Percentiles rank a stretch among this genome's conserved stretches.
These are phyloP conservation scores for Colletotrichum musicola DNA, from an alignment of 2,329 filamentous ascomycete genomes.

Conservation along the genomic window DNA sequence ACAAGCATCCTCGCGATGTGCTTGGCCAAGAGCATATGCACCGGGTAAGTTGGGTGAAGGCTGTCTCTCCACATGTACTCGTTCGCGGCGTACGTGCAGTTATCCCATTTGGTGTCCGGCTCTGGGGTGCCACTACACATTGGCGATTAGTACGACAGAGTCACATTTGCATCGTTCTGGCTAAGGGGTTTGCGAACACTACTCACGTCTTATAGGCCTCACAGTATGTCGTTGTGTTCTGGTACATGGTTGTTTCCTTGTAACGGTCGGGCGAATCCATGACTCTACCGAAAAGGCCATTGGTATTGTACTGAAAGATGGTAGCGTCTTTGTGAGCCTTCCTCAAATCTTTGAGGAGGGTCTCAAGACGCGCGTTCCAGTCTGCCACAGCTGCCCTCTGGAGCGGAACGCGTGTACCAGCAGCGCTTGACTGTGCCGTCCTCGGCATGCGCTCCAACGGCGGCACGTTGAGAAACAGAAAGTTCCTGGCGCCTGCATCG, in stretches of 20 bases:
- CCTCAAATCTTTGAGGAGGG: not conserved
- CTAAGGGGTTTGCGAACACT: no score
- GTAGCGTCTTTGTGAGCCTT: not conserved
- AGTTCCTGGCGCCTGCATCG: conserved; percentile 63
- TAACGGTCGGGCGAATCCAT: conserved; percentile 1
- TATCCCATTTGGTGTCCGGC: conserved; percentile 11
- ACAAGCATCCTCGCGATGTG: not conserved
- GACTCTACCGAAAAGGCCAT: conserved; percentile 9
- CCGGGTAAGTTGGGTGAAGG: not conserved
- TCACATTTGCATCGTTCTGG: not conserved
- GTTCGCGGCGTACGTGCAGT: not conserved
- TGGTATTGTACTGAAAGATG: conserved; percentile 12
- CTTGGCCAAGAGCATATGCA: not conserved
- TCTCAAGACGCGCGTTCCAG: conserved; percentile 2
- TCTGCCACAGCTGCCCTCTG: conserved; percentile 14
- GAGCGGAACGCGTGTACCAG: not conserved
- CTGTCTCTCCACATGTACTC: conserved; percentile 4
- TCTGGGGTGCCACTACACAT: not conserved
- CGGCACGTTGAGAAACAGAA: conserved; percentile 65
- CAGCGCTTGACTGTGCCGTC: conserved; percentile 11
- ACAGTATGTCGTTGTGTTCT: not conserved
- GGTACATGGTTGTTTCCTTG: not conserved
- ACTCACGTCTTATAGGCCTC: not conserved
- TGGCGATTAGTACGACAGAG: not conserved
- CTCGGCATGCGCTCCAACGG: conserved; percentile 52